Evolutionary conservation across 176 grass and related monocot species (phyloP).

Genomic region (Coix lacrymajobi): DNA sequence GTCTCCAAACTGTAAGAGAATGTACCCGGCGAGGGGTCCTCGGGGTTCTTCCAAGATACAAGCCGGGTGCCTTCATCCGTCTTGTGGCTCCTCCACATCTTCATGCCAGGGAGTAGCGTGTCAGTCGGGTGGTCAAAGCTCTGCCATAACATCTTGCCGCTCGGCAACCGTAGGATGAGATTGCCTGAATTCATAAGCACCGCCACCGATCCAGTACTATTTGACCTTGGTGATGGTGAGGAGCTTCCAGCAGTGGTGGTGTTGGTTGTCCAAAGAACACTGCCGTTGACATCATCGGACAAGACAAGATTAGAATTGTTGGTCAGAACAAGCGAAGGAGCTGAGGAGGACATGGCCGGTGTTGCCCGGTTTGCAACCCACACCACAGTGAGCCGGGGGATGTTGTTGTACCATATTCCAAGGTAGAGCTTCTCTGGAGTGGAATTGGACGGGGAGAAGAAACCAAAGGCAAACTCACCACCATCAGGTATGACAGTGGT

Average conservation of each 20-base stretch:
- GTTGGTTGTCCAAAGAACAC: slow-evolving; percentile 28
- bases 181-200: no score
- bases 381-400: not conserved
- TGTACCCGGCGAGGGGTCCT: slow-evolving; percentile 22
- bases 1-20: slow-evolving; percentile 11
- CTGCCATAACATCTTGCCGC: slow-evolving; percentile 13
- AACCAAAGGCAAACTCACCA: not conserved
- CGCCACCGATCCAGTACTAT: not conserved
- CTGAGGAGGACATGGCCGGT: not conserved
- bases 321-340: not conserved
- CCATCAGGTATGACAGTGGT: not conserved
- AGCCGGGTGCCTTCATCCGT: not conserved
- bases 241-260: not conserved
- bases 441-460: slow-evolving; percentile 1
- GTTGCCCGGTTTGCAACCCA: slow-evolving; percentile 14
- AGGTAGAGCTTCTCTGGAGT: not conserved
- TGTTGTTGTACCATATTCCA: slow-evolving; percentile 31
- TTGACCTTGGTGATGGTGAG: not conserved
- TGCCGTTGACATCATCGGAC: not conserved
- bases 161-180: not conserved
- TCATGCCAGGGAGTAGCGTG: slow-evolving; percentile 33
- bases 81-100: not conserved
- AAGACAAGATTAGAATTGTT: slow-evolving; percentile 20
- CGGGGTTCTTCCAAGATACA: slow-evolving; percentile 25
- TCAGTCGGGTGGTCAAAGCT: slow-evolving; percentile 39